phyloP scores from a whole-genome alignment of 1,284 basidiomycete species.

The Ceratobasidium sp. region DNA sequence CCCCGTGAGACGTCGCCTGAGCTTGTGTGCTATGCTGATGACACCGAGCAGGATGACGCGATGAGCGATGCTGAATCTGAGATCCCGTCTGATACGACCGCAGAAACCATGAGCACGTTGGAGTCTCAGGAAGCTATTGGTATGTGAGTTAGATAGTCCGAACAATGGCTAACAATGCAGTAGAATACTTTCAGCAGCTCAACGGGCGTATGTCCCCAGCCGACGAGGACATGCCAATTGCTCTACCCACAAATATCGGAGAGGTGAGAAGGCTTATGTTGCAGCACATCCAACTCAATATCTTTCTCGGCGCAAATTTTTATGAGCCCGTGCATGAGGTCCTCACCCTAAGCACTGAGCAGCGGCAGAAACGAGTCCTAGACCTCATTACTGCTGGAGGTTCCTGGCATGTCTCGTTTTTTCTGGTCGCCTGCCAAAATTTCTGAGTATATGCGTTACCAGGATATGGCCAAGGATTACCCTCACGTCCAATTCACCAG shows the following conservation, averaged over 20 bases:
- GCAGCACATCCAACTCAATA: constrained; percentile 38
- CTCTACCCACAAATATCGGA: constrained; percentile 16
- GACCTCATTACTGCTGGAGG: constrained; percentile 38
- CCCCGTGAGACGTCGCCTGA: constrained; percentile 4
- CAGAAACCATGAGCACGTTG: constrained; percentile 33
- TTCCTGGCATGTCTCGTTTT: constrained; percentile 6
- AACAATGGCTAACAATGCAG: not conserved
- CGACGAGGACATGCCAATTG: constrained; percentile 36
- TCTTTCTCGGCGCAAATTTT: constrained; percentile 33
- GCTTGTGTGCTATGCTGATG: constrained; percentile 22
- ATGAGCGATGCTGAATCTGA: constrained; percentile 29
- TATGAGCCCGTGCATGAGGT: constrained; percentile 25
- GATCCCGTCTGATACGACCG: constrained; percentile 24
- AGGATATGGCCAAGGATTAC: constrained; percentile 34
- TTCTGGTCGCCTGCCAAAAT: not conserved
- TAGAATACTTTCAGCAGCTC: constrained; percentile 42
- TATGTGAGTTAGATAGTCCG: not conserved
- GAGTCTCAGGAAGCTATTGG: constrained; percentile 35
- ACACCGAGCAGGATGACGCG: constrained; percentile 9
- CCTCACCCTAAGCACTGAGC: constrained; percentile 1
- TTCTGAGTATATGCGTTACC: not conserved
- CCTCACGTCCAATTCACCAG: constrained; percentile 23
- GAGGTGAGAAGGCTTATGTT: constrained; percentile 31
- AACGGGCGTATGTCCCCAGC: constrained; percentile 38
- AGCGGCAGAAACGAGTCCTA: constrained; percentile 26